Conservation (phyloP, 108 stramenopile genomes). For the Nitzschia sp. region DNA sequence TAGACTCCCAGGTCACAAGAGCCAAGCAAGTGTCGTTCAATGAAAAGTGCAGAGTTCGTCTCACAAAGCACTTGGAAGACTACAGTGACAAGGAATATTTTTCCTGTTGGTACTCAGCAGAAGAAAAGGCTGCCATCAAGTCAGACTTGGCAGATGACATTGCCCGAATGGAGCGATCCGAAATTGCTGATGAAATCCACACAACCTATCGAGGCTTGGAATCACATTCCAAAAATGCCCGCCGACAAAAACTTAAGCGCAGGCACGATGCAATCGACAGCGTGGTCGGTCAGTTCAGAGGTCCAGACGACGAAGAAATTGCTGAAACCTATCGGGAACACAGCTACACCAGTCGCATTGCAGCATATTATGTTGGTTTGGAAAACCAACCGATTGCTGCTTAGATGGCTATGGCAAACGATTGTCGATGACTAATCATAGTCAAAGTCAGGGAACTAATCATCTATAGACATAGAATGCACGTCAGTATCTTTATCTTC, state of each 20-base stretch:
- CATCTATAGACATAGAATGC: too few species aligned
- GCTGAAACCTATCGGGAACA: not conserved
- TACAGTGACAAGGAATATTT: constrained; percentile 5
- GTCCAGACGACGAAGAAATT: not conserved
- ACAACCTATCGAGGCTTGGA: not conserved
- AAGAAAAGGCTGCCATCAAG: not conserved
- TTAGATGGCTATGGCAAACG: not conserved
- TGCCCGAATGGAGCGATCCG: not conserved
- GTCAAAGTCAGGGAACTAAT: too few species aligned
- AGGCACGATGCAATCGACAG: not conserved
- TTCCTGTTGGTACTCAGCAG: constrained; percentile 1
- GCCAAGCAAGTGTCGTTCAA: not conserved
- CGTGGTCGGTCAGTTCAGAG: not conserved
- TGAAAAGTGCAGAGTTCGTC: not conserved
- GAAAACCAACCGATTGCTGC: not conserved
- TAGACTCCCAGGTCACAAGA: not conserved
- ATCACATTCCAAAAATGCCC: not conserved
- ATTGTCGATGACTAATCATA: not conserved
- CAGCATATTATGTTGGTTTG: not conserved
- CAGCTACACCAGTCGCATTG: not conserved
- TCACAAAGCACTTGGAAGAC: not conserved
- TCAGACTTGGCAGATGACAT: not conserved
- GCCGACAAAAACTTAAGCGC: not conserved
- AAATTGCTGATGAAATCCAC: not conserved
- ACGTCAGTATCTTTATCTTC: too few species aligned